Evolutionary conservation across 352 stramenopile genomes (phyloP), one percentile per base, ranked within the genome.

Genomic region (Globisporangium solare): DNA sequence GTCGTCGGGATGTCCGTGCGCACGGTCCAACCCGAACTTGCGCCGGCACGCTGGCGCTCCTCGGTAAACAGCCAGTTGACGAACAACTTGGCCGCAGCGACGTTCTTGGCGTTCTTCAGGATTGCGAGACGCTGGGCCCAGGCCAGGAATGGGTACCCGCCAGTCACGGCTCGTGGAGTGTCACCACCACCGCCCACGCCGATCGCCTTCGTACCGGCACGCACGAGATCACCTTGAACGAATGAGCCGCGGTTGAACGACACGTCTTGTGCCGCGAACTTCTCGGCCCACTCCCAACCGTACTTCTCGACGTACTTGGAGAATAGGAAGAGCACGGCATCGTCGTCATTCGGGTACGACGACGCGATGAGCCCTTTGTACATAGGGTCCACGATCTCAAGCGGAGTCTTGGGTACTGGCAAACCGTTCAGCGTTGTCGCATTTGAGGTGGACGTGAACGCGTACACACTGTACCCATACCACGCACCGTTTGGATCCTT

Each of bases 71-170:
- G 50, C 73, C 76, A 83, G 69, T 83, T 86, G 56, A 82, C 47
- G 54, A 86, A 73, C 18, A 86, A 63, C 64, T 86, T 86, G 53
- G 73, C 70, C 1, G 72, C 71, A 1, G 76, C 76, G 4, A 63
- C 64, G 51, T 83, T 68, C 54, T 71, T 78, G 21, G 70, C 70
- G 57, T 87, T 79, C 55, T 74, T 73, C 18, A 88, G 48, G 66
- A 85, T 83, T 24, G 73, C 72, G 35, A 83, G 67, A 60, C 73
- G 71, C 58, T 86, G 76, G 27, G 71, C 71, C 73, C 73, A 86
- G 5, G 59, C 40, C 21, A 83, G 61, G 31, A 70, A 61, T 18
- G 59, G 54, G 35, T 59, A 59, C 13, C 52, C 31, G 17, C 45
- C 45, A 14, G 21, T 7, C 11, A 59, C 31, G 2, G 43, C 43